Base-by-base conservation (phyloP, 257 asterid genomes). In the Rhazya stricta region DNA sequence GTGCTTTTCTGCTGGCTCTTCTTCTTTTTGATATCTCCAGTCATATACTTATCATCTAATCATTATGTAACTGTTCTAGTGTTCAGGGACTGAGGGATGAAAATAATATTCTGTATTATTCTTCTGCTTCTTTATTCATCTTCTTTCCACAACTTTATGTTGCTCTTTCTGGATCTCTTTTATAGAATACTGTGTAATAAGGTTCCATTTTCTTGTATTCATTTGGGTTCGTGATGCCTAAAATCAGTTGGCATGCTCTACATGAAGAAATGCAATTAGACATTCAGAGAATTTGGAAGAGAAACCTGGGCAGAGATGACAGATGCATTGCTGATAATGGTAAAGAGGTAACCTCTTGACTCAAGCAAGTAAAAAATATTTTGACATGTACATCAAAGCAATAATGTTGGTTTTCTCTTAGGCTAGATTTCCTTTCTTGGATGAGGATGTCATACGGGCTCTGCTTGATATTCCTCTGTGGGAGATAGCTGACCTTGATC, bases 251-350 rank as follows among this genome's bases (percentile, higher is more conserved):
- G 99, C 84, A 81, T 61, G 97, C 91, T 71, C 89, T 94, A 75
- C 85, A 91, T 15, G 93, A 94, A 79, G 99, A 94, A 86, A 94
- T 94, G 99, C 91, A 84, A 74, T 67, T 94, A 79, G 97, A 94
- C 83, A 85, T 94, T 97, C 97, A 94, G 79, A 83, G 99, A 86
- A 92, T 94, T 72, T 94, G 99, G 99, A 94, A 92, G 85, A 89
- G 97, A 84, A 94, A 94, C 82, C 88, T 94, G 46, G 99, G 98
- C 66, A 89, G 99, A 89, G 99, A 94, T 77, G 99, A 94, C 72
- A 85, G 99, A 74, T 89, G 96, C 84, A 88, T 94, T 74, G 89
- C 96, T 23, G 99, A 94, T 82, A 90, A 88, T 65, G 97, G 86
- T 67, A 94, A 94, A 88, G 98, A 94, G 96, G 98, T 94, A 80